A percentile compares a stretch with the other conserved stretches of the same genome.
Conservation (phyloP, 164 flowering plant species). For the Berberis vulgaris region DNA sequence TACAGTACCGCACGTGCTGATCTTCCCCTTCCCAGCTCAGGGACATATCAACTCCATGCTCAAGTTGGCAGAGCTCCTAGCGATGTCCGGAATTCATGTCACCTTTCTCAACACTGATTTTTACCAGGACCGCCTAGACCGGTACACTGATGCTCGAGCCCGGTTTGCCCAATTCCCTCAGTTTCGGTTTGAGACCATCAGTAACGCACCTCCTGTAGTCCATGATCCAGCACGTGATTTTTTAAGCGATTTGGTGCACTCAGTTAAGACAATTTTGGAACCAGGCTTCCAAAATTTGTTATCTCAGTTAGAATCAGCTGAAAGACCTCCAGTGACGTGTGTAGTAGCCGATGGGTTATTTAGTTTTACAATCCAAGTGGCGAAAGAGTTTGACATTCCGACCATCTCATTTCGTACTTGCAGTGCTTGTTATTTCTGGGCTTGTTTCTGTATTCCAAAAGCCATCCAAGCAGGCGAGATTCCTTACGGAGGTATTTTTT, state of each 20-base stretch:
- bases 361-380: slow-evolving; percentile 27
- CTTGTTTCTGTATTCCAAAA: slow-evolving; percentile 19
- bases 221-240: slow-evolving; percentile 11
- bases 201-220: slow-evolving; percentile 29
- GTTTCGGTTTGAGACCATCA: slow-evolving; percentile 23
- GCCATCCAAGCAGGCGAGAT: slow-evolving; percentile 23
- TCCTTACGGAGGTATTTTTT: slow-evolving; percentile 21
- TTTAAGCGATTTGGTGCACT: slow-evolving; percentile 9
- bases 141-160: slow-evolving; percentile 11
- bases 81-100: slow-evolving; percentile 18
- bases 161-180: slow-evolving; percentile 17
- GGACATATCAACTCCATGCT: slow-evolving; percentile 45
- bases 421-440: slow-evolving; percentile 35
- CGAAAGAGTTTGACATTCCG: slow-evolving; percentile 29
- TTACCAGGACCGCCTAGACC: slow-evolving; percentile 19
- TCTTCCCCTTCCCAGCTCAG: slow-evolving; percentile 33
- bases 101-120: slow-evolving; percentile 29
- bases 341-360: slow-evolving; percentile 38
- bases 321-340: slow-evolving; percentile 20
- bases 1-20: slow-evolving; percentile 23
- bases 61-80: slow-evolving; percentile 31
- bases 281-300: slow-evolving; percentile 25
- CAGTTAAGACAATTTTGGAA: slow-evolving; percentile 9
- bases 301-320: neutral
- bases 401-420: slow-evolving; percentile 27